A percentile compares a stretch with the other conserved stretches of the same genome.
These are phyloP conservation scores for Nicotiana sylvestris DNA, from an alignment of 257 asterid genomes.

Conservation along the genomic window DNA sequence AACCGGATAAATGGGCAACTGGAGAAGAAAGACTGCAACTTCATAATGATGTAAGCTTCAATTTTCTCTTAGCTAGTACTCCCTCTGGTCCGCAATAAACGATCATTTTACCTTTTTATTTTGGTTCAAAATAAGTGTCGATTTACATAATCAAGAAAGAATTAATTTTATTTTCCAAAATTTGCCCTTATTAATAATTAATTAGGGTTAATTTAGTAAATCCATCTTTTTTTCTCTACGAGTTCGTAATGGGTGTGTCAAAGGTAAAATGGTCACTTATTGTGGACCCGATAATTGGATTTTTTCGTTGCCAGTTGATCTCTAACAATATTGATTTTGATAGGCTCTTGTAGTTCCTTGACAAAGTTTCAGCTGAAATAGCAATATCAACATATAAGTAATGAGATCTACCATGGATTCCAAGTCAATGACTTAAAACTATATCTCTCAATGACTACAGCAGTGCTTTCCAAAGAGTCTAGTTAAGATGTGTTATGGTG, in stretches of 20 bases:
- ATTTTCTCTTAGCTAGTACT: background rate
- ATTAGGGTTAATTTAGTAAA: no score
- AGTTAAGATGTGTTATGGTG: background rate
- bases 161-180: no score
- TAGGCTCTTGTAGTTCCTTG: background rate
- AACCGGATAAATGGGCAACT: constrained; percentile 29
- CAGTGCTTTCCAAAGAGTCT: background rate
- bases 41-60: constrained; percentile 20
- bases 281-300: no score
- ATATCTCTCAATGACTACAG: background rate
- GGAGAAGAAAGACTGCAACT: constrained; percentile 29
- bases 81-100: no score
- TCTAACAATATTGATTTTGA: background rate
- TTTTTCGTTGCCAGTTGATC: background rate
- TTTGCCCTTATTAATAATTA: no score
- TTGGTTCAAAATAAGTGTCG: no score
- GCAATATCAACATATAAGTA: background rate
- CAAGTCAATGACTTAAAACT: background rate
- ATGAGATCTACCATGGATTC: background rate
- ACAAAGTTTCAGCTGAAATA: background rate
- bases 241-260: no score
- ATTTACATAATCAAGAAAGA: no score
- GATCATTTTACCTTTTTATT: no score
- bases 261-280: no score
- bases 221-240: no score